phyloP scores from a whole-genome alignment of 1,284 basidiomycete genomes.

The Pseudozyma flocculosa region DNA sequence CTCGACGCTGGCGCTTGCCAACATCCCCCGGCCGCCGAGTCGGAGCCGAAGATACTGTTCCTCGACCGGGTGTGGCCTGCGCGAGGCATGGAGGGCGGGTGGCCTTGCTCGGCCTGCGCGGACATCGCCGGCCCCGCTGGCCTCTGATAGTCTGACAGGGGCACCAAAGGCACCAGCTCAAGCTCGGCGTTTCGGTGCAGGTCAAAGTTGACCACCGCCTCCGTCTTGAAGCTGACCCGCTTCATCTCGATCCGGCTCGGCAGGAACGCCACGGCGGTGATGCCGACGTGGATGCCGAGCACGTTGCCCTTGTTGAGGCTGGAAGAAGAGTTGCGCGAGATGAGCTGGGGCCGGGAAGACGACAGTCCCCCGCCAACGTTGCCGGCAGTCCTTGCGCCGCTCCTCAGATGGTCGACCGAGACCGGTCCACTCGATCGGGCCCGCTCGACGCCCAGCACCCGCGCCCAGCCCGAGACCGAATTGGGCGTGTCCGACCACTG shows the following conservation, averaged over 20 bases:
- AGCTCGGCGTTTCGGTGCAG: constrained; percentile 17
- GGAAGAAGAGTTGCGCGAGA: neutral
- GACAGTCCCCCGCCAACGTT: neutral
- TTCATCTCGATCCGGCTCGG: constrained; percentile 25
- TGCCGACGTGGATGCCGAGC: constrained; percentile 20
- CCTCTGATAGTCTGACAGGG: neutral
- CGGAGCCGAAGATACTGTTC: neutral
- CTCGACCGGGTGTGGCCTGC: neutral
- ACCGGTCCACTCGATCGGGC: constrained; percentile 11
- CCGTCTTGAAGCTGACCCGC: constrained; percentile 16
- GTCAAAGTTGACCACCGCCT: constrained; percentile 15
- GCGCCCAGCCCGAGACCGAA: constrained; percentile 34
- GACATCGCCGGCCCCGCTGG: neutral
- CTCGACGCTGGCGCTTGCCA: too few species aligned
- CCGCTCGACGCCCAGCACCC: constrained; percentile 34
- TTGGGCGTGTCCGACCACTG: constrained; percentile 39
- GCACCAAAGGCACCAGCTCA: constrained; percentile 10
- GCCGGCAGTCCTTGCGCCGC: neutral
- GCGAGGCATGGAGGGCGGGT: too few species aligned
- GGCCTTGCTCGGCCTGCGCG: too few species aligned
- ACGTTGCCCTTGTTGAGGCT: constrained; percentile 2
- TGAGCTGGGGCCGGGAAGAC: neutral
- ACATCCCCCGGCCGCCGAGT: too few species aligned
- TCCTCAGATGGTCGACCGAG: constrained; percentile 9
- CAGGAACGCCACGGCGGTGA: constrained; percentile 27